A percentile compares a stretch with the other conserved stretches of the same genome.
These are phyloP conservation scores for Termitomyces sp. DNA, from an alignment of 768 basidiomycete species.

Conservation along the genomic window DNA sequence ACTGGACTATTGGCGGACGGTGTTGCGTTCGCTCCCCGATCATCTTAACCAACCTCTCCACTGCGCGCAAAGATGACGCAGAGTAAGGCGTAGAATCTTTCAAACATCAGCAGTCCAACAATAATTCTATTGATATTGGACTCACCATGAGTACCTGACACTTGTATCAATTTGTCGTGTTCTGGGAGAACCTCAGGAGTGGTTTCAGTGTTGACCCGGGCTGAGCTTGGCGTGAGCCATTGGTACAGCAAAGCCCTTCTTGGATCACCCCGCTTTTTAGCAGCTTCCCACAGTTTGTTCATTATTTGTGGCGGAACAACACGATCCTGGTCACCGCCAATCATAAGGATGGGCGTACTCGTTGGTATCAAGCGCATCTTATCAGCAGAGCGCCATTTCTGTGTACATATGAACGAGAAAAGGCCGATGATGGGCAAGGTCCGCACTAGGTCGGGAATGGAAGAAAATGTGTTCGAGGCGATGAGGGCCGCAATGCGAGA, in stretches of 20 bases:
- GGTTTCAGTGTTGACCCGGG: constrained; percentile 14
- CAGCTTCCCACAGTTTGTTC: constrained; percentile 50
- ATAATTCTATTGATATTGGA: neutral
- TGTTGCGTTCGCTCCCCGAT: neutral
- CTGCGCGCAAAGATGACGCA: neutral
- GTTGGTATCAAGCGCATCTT: constrained; percentile 52
- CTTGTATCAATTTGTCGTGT: constrained; percentile 24
- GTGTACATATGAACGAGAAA: constrained; percentile 66
- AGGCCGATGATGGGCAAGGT: constrained; percentile 60
- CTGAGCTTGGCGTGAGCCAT: constrained; percentile 9
- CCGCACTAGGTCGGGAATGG: constrained; percentile 66
- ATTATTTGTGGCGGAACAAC: constrained; percentile 63
- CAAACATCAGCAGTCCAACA: neutral
- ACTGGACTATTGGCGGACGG: neutral
- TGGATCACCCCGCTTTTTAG: constrained; percentile 28
- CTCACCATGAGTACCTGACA: constrained; percentile 34
- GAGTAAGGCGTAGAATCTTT: neutral
- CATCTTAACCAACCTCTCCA: neutral
- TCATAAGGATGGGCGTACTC: constrained; percentile 62
- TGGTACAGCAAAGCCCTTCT: neutral
- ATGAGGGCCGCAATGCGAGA: constrained; percentile 65
- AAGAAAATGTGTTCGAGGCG: constrained; percentile 86
- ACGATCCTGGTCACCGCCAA: constrained; percentile 58
- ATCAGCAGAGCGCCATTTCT: constrained; percentile 73
- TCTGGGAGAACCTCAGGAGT: constrained; percentile 14